Evolutionary conservation across 352 stramenopile species (phyloP), one percentile per base, ranked within the genome.

Genomic region (Globisporangium okanoganense): DNA sequence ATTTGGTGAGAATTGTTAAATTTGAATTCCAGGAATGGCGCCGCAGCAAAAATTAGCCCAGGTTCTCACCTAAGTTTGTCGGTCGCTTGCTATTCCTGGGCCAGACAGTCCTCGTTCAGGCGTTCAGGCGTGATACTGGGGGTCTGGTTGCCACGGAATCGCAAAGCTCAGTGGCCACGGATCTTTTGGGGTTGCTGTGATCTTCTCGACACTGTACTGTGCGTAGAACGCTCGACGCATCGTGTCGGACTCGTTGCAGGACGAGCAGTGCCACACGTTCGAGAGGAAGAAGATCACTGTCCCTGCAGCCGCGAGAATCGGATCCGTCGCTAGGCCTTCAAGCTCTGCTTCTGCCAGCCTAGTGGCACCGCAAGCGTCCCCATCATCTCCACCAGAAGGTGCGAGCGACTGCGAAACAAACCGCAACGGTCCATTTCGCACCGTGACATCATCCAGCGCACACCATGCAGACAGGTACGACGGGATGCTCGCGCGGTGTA

Each of bases 391-490:
- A 16, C n/a, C 18, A 1, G 36, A 31, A 22, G 16, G 16, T 9
- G 47, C 16, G 22, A 45, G 49, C 24, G 38, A 20, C 18, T 60
- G 54, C 10, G 76, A 70, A 13, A 88, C 69, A 38, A 92, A 90
- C 29, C 72, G 77, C 29, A 92, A 57, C 1, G 82, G 67, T 0
- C 82, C 82, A 58, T 90, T 92, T 5, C 22, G 47, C 29, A 25
- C 22, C 4, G 73, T 79, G 44, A 90, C 64, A 56, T 81, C 73
- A 31, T 92, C 80, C 40, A 92, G 49, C 9, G 82, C 80, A 51
- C 76, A 88, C 82, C 82, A 92, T 18, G 64, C 76, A 7, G 82
- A 92, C 14, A 90, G 38, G 52, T 92, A 92, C 36, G 75, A 66
- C 13, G 53, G 44, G 47, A 92, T 79, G 3, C 25, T 36, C 5